These are phyloP conservation scores for Podaxis sp. DNA, from an alignment of 768 basidiomycete species.

Conservation along the genomic window DNA sequence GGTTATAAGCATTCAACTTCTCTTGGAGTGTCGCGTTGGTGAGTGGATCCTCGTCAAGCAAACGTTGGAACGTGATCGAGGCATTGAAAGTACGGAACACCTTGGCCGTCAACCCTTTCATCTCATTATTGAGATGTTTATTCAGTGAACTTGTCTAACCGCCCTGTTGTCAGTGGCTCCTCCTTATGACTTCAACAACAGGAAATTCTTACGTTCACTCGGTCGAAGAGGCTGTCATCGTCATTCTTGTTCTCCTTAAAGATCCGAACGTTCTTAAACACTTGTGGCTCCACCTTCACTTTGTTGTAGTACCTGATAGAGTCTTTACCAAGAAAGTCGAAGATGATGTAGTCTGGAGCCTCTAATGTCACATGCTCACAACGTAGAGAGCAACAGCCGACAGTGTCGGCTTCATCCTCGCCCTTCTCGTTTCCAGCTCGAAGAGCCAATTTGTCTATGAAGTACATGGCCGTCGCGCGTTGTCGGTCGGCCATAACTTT, in stretches of 20 bases:
- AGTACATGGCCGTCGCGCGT: constrained; percentile 98
- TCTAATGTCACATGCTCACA: constrained; percentile 95
- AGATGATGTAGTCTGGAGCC: constrained; percentile 82
- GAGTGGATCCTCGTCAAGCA: constrained; percentile 67
- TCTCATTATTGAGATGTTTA: constrained; percentile 89
- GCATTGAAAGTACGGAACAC: constrained; percentile 99
- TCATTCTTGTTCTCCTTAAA: constrained; percentile 94
- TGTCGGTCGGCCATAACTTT: constrained; percentile 96
- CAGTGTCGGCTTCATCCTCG: constrained; percentile 98
- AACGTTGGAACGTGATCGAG: constrained; percentile 91
- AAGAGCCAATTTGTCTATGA: constrained; percentile 95
- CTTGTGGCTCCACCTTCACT: constrained; percentile 84
- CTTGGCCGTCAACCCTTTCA: constrained; percentile 98
- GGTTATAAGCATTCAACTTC: constrained; percentile 95
- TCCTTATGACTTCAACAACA: constrained; percentile 11
- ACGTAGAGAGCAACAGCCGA: constrained; percentile 96
- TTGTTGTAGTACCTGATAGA: constrained; percentile 96
- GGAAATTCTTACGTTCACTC: constrained; percentile 74
- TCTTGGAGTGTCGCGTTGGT: constrained; percentile 81
- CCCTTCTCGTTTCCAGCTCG: constrained; percentile 99
- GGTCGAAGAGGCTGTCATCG: constrained; percentile 90
- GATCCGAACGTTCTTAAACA: constrained; percentile 97
- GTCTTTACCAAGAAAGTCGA: constrained; percentile 99
- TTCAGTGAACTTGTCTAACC: constrained; percentile 81
- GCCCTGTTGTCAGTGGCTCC: constrained; percentile 19